A percentile compares a stretch with the other conserved stretches of the same genome.
Conservation (phyloP, 2,329 filamentous ascomycete species). For the Diaporthe eres region DNA sequence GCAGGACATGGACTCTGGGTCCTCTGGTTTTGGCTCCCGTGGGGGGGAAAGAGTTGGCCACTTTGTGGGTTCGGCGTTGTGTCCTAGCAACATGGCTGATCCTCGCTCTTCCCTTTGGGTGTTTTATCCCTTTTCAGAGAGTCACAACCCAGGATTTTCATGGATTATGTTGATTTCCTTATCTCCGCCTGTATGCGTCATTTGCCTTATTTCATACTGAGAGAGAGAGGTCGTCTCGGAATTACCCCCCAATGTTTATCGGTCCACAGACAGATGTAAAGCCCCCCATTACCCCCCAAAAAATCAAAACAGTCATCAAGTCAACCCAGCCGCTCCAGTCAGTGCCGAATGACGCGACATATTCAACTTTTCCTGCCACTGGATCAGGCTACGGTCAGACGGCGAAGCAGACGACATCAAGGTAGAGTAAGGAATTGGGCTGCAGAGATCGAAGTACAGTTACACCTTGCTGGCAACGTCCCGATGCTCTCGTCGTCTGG, state of each 20-base stretch:
- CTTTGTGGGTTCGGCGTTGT: constrained; percentile 31
- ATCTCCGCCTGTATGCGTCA: constrained; percentile 42
- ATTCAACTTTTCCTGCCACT: background rate
- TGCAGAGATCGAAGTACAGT: background rate
- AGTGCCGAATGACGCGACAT: constrained; percentile 23
- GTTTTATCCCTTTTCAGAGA: constrained; percentile 35
- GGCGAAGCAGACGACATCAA: constrained; percentile 1
- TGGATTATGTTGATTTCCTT: constrained; percentile 43
- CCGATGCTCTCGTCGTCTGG: background rate
- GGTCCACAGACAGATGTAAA: constrained; percentile 42
- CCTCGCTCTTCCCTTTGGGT: constrained; percentile 29
- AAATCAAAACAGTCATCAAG: constrained; percentile 43
- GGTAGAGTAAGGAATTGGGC: background rate
- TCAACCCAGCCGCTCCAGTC: constrained; percentile 17
- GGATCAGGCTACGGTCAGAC: background rate
- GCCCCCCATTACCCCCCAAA: constrained; percentile 38
- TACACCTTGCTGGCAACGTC: background rate
- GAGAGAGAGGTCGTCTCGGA: constrained; percentile 40
- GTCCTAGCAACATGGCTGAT: constrained; percentile 38
- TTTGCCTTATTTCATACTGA: constrained; percentile 42
- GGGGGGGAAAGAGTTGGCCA: constrained; percentile 41
- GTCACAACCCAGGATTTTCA: constrained; percentile 40
- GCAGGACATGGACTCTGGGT: constrained; percentile 54
- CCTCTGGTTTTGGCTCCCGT: constrained; percentile 49
- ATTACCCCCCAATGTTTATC: constrained; percentile 43